Percentiles rank a stretch among this genome's conserved stretches.
These are phyloP conservation scores for Leptodontidium sp. DNA, from an alignment of 2,329 filamentous ascomycete species.

Conservation along the genomic window DNA sequence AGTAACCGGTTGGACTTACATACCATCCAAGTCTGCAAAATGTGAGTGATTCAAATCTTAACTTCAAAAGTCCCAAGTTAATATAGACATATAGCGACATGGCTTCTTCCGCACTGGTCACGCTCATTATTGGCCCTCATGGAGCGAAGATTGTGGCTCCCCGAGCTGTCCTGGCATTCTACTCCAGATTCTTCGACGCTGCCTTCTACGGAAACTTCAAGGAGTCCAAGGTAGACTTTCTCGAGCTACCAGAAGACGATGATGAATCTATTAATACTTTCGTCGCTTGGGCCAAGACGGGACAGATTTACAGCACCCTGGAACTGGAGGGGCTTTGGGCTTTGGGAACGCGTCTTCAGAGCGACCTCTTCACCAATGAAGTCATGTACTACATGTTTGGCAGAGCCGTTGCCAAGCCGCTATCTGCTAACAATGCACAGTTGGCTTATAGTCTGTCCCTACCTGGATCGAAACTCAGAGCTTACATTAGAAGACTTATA, in stretches of 20 bases:
- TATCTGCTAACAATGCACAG: too few relatives aligned
- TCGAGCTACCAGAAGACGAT: background rate
- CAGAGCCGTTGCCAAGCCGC: too few relatives aligned
- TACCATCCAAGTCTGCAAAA: too few relatives aligned
- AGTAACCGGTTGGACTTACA: too few relatives aligned
- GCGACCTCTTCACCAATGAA: too few relatives aligned
- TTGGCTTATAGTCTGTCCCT: too few relatives aligned
- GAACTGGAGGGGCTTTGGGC: background rate
- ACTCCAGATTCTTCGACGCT: background rate
- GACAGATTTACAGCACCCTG: background rate
- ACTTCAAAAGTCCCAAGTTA: too few relatives aligned
- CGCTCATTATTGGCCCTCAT: background rate
- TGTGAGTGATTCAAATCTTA: too few relatives aligned
- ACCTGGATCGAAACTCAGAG: too few relatives aligned
- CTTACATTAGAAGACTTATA: too few relatives aligned
- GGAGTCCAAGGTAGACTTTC: background rate
- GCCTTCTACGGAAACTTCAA: background rate
- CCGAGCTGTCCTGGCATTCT: background rate
- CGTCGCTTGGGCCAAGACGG: background rate
- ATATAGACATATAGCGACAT: background rate
- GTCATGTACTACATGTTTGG: too few relatives aligned
- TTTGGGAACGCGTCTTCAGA: background rate
- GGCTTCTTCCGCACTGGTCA: background rate
- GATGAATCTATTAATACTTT: background rate
- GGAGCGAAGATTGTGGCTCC: background rate